Evolutionary conservation across 345 rosid species (phyloP).

Genomic region (Populus simonii): DNA sequence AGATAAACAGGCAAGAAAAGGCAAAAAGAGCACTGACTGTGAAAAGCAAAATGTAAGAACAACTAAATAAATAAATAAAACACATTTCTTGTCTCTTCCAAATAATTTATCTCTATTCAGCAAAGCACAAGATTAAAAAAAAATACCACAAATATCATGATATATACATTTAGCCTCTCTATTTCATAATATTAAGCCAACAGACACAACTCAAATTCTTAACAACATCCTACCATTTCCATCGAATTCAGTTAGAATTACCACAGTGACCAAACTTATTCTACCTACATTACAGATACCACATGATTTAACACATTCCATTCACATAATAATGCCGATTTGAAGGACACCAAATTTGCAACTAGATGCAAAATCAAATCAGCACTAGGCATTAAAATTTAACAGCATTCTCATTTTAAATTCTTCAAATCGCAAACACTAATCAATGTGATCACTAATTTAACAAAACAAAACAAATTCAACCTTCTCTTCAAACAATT

Average conservation of each 20-base stretch:
- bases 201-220: background rate
- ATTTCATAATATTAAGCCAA: background rate
- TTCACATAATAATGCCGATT: background rate
- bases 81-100: background rate
- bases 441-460: background rate
- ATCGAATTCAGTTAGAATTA: background rate
- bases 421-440: background rate
- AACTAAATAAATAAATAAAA: background rate
- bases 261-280: background rate
- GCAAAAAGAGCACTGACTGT: background rate
- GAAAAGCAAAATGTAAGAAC: background rate
- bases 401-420: background rate
- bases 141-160: background rate
- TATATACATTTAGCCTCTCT: background rate
- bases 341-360: background rate
- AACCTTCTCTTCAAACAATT: no score
- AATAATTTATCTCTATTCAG: background rate
- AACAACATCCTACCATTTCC: background rate
- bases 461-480: background rate
- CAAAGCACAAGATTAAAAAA: background rate
- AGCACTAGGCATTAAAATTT: background rate
- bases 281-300: background rate
- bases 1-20: background rate
- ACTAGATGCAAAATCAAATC: background rate
- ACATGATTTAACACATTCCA: background rate